phyloP scores from a whole-genome alignment of 495 filamentous ascomycete species.

The Jackrogersella minutella region DNA sequence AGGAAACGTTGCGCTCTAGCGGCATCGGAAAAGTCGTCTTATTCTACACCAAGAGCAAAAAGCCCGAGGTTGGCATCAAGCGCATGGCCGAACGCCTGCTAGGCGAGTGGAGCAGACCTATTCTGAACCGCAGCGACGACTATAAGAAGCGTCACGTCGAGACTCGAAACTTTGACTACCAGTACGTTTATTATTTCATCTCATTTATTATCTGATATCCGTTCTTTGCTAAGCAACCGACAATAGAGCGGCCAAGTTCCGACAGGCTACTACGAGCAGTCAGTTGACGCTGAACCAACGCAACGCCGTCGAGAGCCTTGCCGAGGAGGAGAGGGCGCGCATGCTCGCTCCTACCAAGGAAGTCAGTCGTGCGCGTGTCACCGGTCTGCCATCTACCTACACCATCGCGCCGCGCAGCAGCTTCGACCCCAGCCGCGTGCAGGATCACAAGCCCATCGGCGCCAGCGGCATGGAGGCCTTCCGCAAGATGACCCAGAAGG shows the following conservation, averaged over 20 bases:
- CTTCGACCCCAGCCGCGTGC: slow-evolving; percentile 52
- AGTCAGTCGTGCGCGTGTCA: slow-evolving; percentile 75
- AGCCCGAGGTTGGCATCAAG: slow-evolving; percentile 85
- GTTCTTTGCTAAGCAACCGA: slow-evolving; percentile 30
- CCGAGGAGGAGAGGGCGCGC: slow-evolving; percentile 72
- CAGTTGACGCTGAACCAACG: slow-evolving; percentile 57
- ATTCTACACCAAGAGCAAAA: slow-evolving; percentile 95
- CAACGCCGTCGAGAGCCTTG: slow-evolving; percentile 49
- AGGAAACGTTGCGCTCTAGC: slow-evolving; percentile 85
- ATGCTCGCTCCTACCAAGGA: slow-evolving; percentile 72
- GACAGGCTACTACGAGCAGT: slow-evolving; percentile 51
- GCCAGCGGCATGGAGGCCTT: slow-evolving; percentile 81
- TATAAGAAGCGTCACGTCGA: slow-evolving; percentile 81
- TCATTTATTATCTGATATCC: slow-evolving; percentile 36
- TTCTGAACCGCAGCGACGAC: slow-evolving; percentile 90
- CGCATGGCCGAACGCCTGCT: slow-evolving; percentile 88
- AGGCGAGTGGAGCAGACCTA: slow-evolving; percentile 95
- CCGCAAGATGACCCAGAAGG: slow-evolving; percentile 78
- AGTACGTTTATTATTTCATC: slow-evolving; percentile 48
- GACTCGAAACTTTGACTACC: slow-evolving; percentile 61
- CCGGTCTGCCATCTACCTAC: slow-evolving; percentile 77
- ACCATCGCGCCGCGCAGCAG: slow-evolving; percentile 76
- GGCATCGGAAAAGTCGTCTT: slow-evolving; percentile 95
- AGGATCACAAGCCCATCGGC: slow-evolving; percentile 68
- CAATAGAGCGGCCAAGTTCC: slow-evolving; percentile 61